phyloP scores from a whole-genome alignment of 2,329 filamentous ascomycete species.

The Aspergillus quadrilineatus region DNA sequence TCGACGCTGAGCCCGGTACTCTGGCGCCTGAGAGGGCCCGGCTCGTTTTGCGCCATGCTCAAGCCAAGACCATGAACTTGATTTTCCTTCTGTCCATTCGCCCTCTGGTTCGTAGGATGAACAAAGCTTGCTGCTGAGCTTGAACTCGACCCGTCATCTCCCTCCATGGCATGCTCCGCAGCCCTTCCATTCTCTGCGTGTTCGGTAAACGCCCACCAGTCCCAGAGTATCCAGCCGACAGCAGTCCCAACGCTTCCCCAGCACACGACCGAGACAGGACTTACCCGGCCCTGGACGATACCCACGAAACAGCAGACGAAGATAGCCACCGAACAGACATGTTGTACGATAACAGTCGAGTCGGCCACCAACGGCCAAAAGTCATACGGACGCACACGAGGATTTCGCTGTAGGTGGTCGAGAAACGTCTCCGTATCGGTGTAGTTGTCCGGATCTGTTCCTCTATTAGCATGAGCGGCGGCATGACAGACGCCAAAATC shows the following conservation, averaged over 20 bases:
- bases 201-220: slow-evolving; percentile 79
- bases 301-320: slow-evolving; percentile 92
- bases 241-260: slow-evolving; percentile 81
- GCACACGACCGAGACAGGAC: slow-evolving; percentile 82
- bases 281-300: slow-evolving; percentile 84
- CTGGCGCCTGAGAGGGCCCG: slow-evolving; percentile 31
- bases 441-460: slow-evolving; percentile 90
- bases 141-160: slow-evolving; percentile 42
- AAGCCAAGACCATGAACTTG: slow-evolving; percentile 46
- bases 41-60: slow-evolving; percentile 38
- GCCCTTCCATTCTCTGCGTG: slow-evolving; percentile 46
- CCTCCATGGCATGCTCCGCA: slow-evolving; percentile 30
- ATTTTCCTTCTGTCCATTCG: slow-evolving; percentile 31
- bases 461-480: background rate
- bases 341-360: slow-evolving; percentile 93
- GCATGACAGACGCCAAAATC: background rate
- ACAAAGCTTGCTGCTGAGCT: slow-evolving; percentile 37
- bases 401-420: slow-evolving; percentile 92
- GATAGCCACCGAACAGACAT: slow-evolving; percentile 90
- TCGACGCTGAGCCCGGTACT: slow-evolving; percentile 39
- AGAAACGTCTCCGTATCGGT: slow-evolving; percentile 96
- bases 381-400: slow-evolving; percentile 88
- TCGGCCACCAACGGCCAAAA: slow-evolving; percentile 97
- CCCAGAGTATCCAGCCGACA: slow-evolving; percentile 86
- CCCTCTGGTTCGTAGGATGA: slow-evolving; percentile 26